A percentile compares a stretch with the other conserved stretches of the same genome.
Evolutionary conservation across 768 basidiomycete genomes (phyloP).

Genomic region (Lepiota brunneoincarnata): DNA sequence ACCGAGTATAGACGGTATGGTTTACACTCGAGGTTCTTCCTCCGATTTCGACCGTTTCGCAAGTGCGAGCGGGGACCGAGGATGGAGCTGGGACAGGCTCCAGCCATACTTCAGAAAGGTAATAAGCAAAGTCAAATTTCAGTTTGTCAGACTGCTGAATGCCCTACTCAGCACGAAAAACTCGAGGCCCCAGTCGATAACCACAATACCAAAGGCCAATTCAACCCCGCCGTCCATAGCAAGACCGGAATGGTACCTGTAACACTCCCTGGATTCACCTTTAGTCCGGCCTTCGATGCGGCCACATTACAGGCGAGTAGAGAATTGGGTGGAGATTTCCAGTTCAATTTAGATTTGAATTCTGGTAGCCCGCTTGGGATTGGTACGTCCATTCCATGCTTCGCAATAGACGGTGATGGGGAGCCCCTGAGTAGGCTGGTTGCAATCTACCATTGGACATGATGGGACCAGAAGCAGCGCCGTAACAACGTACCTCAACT

Average conservation of each 20-base stretch:
- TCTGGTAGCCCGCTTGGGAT: conserved; percentile 12
- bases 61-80: conserved; percentile 23
- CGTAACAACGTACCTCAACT: conserved; percentile 22
- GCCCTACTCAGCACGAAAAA: conserved; percentile 25
- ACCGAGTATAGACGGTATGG: conserved; percentile 17
- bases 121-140: not conserved
- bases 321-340: conserved; percentile 13
- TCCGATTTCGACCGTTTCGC: conserved; percentile 23
- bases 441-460: conserved; percentile 19
- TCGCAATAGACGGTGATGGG: not conserved
- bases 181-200: conserved; percentile 17
- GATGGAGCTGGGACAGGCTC: conserved; percentile 33
- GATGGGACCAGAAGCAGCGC: conserved; percentile 23
- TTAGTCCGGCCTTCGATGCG: conserved; percentile 14
- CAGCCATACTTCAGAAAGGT: conserved; percentile 25
- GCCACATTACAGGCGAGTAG: conserved; percentile 18
- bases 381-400: conserved; percentile 1
- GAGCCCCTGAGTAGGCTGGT: conserved; percentile 17
- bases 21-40: conserved; percentile 18
- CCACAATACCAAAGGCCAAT: conserved; percentile 18
- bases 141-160: conserved; percentile 16
- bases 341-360: conserved; percentile 15
- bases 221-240: conserved; percentile 19
- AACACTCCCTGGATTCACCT: conserved; percentile 16
- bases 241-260: conserved; percentile 16